These are phyloP conservation scores for Skeletonema costatum DNA, from an alignment of 108 stramenopile genomes.

Conservation along the genomic window DNA sequence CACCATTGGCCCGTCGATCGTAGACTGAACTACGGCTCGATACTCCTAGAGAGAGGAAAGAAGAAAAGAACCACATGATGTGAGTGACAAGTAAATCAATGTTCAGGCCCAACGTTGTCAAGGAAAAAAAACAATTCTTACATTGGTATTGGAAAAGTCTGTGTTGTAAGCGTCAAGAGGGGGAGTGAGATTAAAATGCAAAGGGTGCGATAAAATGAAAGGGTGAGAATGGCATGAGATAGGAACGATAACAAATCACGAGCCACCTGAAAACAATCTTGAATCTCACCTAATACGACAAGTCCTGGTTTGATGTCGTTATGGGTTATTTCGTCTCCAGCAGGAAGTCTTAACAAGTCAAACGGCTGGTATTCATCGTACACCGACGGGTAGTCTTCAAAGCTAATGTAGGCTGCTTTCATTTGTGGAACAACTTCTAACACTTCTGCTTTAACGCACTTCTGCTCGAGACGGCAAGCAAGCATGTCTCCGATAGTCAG, in stretches of 20 bases:
- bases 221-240: neutral
- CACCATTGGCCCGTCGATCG: conserved; percentile 33
- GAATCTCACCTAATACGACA: conserved; percentile 79
- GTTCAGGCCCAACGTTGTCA: neutral
- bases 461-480: conserved; percentile 43
- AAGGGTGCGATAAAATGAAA: neutral
- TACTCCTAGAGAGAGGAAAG: conserved; percentile 26
- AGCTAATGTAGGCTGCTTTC: conserved; percentile 51
- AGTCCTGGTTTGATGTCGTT: conserved; percentile 52
- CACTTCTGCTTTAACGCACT: conserved; percentile 48
- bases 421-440: conserved; percentile 41
- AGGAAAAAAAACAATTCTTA: neutral
- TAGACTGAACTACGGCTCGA: conserved; percentile 36
- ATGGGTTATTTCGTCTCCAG: conserved; percentile 36
- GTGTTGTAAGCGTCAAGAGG: neutral
- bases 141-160: conserved; percentile 49
- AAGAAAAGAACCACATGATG: neutral
- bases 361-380: conserved; percentile 65
- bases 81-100: neutral
- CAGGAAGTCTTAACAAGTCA: conserved; percentile 41
- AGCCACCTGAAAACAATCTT: neutral
- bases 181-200: neutral
- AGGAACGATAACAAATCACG: neutral
- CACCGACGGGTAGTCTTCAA: conserved; percentile 60
- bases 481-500: conserved; percentile 46